These are phyloP conservation scores for Linum trigynum DNA, from an alignment of 345 rosid species.

Conservation along the genomic window DNA sequence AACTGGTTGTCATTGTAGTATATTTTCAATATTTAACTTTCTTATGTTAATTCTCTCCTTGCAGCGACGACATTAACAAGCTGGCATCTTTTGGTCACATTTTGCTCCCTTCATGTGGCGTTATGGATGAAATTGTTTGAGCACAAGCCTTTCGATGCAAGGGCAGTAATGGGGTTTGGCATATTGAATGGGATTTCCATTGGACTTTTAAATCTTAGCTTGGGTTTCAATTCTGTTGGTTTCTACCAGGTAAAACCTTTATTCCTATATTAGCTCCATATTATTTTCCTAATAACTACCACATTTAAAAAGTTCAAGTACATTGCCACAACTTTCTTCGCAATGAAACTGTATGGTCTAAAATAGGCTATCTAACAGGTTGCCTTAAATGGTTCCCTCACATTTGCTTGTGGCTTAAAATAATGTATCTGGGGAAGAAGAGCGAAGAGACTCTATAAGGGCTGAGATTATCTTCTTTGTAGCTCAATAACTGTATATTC, in stretches of 20 bases:
- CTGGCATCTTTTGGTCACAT: constrained; percentile 99
- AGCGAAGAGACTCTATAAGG: neutral
- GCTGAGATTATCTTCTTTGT: neutral
- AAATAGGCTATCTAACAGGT: no score
- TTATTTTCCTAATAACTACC: neutral
- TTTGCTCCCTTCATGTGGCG: constrained; percentile 98
- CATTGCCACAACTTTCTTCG: neutral
- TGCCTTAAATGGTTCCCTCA: neutral
- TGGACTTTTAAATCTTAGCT: constrained; percentile 91
- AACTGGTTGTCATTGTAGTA: neutral
- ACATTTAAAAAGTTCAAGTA: neutral
- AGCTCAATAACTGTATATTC: no score
- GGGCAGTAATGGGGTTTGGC: constrained; percentile 99
- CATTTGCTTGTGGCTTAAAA: neutral
- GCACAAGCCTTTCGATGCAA: constrained; percentile 98
- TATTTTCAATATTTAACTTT: neutral
- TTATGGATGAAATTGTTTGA: constrained; percentile 94
- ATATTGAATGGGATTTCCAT: constrained; percentile 93
- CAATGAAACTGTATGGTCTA: neutral
- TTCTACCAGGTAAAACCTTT: constrained; percentile 75
- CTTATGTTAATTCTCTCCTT: neutral
- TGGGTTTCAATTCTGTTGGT: constrained; percentile 99
- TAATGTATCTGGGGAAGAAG: neutral
- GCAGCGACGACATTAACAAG: constrained; percentile 98
- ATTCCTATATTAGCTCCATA: constrained; percentile 8